Evolutionary conservation across 768 basidiomycete genomes (phyloP).

Genomic region (Hydnomerulius pinastri): DNA sequence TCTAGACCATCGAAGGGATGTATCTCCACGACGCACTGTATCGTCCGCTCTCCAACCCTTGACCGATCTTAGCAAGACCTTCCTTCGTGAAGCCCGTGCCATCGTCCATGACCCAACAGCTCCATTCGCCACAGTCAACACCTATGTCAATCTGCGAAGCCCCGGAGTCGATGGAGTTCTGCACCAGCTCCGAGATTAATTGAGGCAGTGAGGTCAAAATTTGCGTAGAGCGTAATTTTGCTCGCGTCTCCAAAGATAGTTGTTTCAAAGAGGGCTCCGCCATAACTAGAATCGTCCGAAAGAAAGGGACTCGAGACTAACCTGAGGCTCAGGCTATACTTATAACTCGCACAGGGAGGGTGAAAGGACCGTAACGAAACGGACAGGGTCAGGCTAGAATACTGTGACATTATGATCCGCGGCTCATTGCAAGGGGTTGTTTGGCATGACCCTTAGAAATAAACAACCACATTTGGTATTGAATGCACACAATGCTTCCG

Average conservation of each 20-base stretch:
- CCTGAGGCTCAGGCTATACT: not conserved
- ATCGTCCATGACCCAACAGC: slow-evolving; percentile 84
- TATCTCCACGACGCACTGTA: slow-evolving; percentile 57
- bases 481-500: slow-evolving; percentile 21
- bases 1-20: not conserved
- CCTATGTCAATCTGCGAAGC: slow-evolving; percentile 70
- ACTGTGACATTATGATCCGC: not conserved
- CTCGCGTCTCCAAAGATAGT: slow-evolving; percentile 63
- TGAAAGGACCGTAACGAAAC: not conserved
- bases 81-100: slow-evolving; percentile 73
- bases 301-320: not conserved
- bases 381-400: not conserved
- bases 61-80: slow-evolving; percentile 55
- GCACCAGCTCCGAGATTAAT: slow-evolving; percentile 81
- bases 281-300: slow-evolving; percentile 13
- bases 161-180: slow-evolving; percentile 86
- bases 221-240: slow-evolving; percentile 77
- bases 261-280: slow-evolving; percentile 25
- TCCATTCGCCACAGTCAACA: slow-evolving; percentile 76
- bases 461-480: slow-evolving; percentile 29
- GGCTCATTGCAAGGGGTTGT: slow-evolving; percentile 10
- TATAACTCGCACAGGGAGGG: no score
- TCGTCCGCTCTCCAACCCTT: slow-evolving; percentile 52
- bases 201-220: slow-evolving; percentile 82
- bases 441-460: slow-evolving; percentile 21